Percentiles rank a stretch among this genome's conserved stretches.
Conservation (phyloP, 805 yeast species). For the Candida chauliodis region DNA sequence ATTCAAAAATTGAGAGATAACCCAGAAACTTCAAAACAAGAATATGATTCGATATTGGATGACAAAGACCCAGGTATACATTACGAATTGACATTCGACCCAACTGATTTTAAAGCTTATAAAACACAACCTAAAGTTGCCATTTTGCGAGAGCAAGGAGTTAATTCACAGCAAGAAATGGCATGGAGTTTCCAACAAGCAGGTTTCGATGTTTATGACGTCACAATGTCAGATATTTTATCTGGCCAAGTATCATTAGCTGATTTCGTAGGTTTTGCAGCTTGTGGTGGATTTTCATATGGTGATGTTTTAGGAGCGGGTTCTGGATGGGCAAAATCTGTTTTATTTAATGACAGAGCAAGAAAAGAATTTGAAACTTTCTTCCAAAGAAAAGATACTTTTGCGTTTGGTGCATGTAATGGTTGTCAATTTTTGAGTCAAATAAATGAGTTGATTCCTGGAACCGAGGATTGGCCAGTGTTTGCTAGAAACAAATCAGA, state of each 20-base stretch:
- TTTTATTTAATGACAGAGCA: conserved; percentile 74
- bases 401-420: conserved; percentile 97
- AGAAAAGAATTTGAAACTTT: conserved; percentile 73
- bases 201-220: conserved; percentile 91
- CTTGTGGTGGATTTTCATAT: conserved; percentile 98
- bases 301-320: conserved; percentile 99
- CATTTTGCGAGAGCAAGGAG: conserved; percentile 96
- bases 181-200: conserved; percentile 95
- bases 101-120: conserved; percentile 31
- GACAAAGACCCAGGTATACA: conserved; percentile 87
- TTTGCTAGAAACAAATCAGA: conserved; percentile 89
- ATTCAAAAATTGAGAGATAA: conserved; percentile 92
- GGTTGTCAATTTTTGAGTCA: conserved; percentile 96
- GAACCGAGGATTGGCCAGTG: conserved; percentile 92
- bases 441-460: conserved; percentile 84
- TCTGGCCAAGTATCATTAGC: conserved; percentile 67
- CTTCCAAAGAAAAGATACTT: conserved; percentile 87
- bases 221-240: conserved; percentile 92
- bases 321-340: conserved; percentile 98
- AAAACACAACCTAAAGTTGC: conserved; percentile 80
- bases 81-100: conserved; percentile 68
- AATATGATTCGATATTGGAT: conserved; percentile 68
- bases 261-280: conserved; percentile 89
- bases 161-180: conserved; percentile 97
- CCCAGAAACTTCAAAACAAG: conserved; percentile 87